Conservation (phyloP, 2,329 filamentous ascomycete species). For the Allantophomopsis lycopodina region DNA sequence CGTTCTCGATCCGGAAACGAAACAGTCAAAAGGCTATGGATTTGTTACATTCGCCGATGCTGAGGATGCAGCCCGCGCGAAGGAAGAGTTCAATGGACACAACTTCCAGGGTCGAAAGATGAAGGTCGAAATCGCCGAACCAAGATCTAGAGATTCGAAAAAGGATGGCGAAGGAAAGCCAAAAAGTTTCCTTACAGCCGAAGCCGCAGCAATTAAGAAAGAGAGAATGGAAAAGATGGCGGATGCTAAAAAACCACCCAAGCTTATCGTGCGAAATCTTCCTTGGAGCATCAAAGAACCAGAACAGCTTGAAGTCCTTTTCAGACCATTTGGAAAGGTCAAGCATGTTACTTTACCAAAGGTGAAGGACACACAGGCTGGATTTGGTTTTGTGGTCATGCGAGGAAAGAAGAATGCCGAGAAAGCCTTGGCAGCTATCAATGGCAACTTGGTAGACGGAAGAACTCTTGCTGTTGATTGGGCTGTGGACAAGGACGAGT, state of each 20-base stretch:
- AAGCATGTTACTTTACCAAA: slow-evolving; percentile 78
- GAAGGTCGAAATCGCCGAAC: slow-evolving; percentile 76
- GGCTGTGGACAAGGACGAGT: slow-evolving; percentile 85
- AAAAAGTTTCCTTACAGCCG: slow-evolving; percentile 18
- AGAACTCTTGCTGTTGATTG: slow-evolving; percentile 87
- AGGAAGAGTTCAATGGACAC: slow-evolving; percentile 68
- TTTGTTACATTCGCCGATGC: slow-evolving; percentile 95
- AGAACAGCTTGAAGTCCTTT: slow-evolving; percentile 66
- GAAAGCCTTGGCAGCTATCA: slow-evolving; percentile 70
- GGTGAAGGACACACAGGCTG: slow-evolving; percentile 53
- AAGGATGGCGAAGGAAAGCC: slow-evolving; percentile 26
- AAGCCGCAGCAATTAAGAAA: slow-evolving; percentile 29
- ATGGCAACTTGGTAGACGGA: slow-evolving; percentile 83
- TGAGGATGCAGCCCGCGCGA: slow-evolving; percentile 74
- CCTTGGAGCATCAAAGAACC: slow-evolving; percentile 90
- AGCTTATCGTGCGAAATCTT: slow-evolving; percentile 81
- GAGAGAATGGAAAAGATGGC: slow-evolving; percentile 46
- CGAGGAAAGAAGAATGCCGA: slow-evolving; percentile 84
- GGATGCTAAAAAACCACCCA: slow-evolving; percentile 48
- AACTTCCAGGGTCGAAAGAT: slow-evolving; percentile 70
- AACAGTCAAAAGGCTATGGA: slow-evolving; percentile 80
- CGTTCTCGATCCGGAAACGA: slow-evolving; percentile 73
- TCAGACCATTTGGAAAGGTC: slow-evolving; percentile 82
- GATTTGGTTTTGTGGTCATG: slow-evolving; percentile 88
- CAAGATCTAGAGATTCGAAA: slow-evolving; percentile 57